Conservation (phyloP, 345 rosid genomes). For the Brassica napus region DNA sequence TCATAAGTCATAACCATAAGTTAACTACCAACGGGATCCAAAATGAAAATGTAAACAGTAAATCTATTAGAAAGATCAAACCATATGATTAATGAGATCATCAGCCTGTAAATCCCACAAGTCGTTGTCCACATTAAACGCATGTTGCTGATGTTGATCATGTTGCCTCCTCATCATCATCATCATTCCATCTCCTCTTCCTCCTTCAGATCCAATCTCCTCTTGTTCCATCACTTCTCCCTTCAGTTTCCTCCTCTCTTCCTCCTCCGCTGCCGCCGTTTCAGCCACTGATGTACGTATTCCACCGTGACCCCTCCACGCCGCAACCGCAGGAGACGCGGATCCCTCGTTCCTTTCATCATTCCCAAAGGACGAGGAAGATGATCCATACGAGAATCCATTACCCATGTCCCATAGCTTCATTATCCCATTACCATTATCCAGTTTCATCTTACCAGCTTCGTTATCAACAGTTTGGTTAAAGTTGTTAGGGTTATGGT, state of each 20-base stretch:
- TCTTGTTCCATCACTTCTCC: slow-evolving; percentile 61
- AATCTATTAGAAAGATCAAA: slow-evolving; percentile 34
- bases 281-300: slow-evolving; percentile 35
- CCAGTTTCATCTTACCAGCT: slow-evolving; percentile 62
- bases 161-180: slow-evolving; percentile 34
- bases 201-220: slow-evolving; percentile 56
- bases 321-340: slow-evolving; percentile 32
- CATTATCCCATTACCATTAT: slow-evolving; percentile 38
- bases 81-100: slow-evolving; percentile 67
- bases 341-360: slow-evolving; percentile 41
- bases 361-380: slow-evolving; percentile 40
- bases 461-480: slow-evolving; percentile 48
- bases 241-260: slow-evolving; percentile 44
- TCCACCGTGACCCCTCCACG: slow-evolving; percentile 42
- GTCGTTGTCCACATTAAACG: slow-evolving; percentile 71
- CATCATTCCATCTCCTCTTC: slow-evolving; percentile 49
- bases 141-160: slow-evolving; percentile 40
- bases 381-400: slow-evolving; percentile 40
- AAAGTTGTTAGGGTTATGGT: slow-evolving; percentile 44
- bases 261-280: slow-evolving; percentile 32
- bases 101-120: slow-evolving; percentile 86
- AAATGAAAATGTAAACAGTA: neutral
- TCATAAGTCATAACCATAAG: neutral
- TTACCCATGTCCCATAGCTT: slow-evolving; percentile 42
- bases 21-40: neutral